A percentile compares a stretch with the other conserved stretches of the same genome.
These are phyloP conservation scores for Solanum habrochaites DNA, from an alignment of 257 asterid species.

Conservation along the genomic window DNA sequence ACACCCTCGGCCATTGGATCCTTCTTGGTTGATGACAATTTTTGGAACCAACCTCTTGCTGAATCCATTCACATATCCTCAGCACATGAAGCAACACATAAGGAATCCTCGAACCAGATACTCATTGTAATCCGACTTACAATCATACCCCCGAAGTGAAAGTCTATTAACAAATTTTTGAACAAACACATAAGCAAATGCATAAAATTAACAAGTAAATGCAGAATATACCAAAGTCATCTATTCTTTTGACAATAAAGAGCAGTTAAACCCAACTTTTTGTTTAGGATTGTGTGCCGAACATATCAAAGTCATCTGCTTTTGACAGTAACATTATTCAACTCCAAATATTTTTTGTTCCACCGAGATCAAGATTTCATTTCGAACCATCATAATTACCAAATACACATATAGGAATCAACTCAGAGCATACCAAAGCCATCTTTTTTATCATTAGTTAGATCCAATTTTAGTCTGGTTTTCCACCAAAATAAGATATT, in stretches of 20 bases:
- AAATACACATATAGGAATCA: not conserved
- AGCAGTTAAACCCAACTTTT: not conserved
- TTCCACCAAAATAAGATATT: not conserved
- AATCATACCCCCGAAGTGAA: slow-evolving; percentile 7
- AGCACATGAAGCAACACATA: slow-evolving; percentile 17
- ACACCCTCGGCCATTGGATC: slow-evolving; percentile 71
- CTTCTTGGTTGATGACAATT: slow-evolving; percentile 47
- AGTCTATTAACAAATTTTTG: slow-evolving; percentile 11
- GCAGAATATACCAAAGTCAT: not conserved
- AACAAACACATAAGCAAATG: not conserved
- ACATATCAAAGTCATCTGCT: not conserved
- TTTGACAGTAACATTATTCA: not conserved
- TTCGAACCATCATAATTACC: not conserved
- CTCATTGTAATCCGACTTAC: slow-evolving; percentile 23
- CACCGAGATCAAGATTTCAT: not conserved
- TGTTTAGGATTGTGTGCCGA: not conserved
- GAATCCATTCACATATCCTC: slow-evolving; percentile 59
- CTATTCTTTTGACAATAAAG: not conserved
- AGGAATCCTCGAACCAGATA: slow-evolving; percentile 6
- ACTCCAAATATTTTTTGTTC: not conserved
- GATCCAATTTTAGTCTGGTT: not conserved
- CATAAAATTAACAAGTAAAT: not conserved
- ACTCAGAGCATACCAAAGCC: not conserved
- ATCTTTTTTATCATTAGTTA: not conserved
- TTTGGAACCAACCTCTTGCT: slow-evolving; percentile 81